A percentile compares a stretch with the other conserved stretches of the same genome.
Conservation (phyloP, 768 basidiomycete genomes). For the Mycena amicta region DNA sequence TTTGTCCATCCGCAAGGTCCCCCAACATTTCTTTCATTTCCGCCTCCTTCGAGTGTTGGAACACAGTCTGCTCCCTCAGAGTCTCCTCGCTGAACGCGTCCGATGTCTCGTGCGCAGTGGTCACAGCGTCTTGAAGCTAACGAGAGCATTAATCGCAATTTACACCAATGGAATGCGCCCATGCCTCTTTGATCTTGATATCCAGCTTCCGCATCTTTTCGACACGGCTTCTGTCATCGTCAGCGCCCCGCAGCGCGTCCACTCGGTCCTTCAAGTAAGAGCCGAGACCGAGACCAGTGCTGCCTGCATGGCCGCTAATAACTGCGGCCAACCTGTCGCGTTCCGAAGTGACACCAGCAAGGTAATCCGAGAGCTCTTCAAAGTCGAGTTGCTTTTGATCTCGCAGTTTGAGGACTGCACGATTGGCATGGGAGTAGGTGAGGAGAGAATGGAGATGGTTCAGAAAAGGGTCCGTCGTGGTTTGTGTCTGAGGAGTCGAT, state of each 20-base stretch:
- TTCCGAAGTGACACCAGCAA: constrained; percentile 90
- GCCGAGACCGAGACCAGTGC: constrained; percentile 80
- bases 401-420: constrained; percentile 90
- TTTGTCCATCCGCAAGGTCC: constrained; percentile 89
- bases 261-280: constrained; percentile 92
- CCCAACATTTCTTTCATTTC: constrained; percentile 98
- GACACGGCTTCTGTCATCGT: constrained; percentile 90
- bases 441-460: constrained; percentile 87
- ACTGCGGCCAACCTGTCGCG: constrained; percentile 90
- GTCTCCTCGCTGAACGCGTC: constrained; percentile 97
- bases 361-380: constrained; percentile 93
- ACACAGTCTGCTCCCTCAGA: constrained; percentile 84
- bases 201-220: constrained; percentile 95
- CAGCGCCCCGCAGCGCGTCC: constrained; percentile 87
- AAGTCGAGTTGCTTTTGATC: constrained; percentile 99
- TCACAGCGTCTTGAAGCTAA: constrained; percentile 95
- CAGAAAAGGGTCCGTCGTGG: constrained; percentile 90
- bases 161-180: background rate
- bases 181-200: constrained; percentile 89
- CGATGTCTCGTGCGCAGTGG: constrained; percentile 91
- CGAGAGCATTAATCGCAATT: constrained; percentile 7
- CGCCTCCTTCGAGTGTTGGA: constrained; percentile 86
- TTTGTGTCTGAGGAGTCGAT: constrained; percentile 64
- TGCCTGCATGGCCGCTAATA: constrained; percentile 85
- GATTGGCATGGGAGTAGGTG: constrained; percentile 92